Base-by-base conservation (phyloP, 768 basidiomycete species). In the Pleurotus eryngii region DNA sequence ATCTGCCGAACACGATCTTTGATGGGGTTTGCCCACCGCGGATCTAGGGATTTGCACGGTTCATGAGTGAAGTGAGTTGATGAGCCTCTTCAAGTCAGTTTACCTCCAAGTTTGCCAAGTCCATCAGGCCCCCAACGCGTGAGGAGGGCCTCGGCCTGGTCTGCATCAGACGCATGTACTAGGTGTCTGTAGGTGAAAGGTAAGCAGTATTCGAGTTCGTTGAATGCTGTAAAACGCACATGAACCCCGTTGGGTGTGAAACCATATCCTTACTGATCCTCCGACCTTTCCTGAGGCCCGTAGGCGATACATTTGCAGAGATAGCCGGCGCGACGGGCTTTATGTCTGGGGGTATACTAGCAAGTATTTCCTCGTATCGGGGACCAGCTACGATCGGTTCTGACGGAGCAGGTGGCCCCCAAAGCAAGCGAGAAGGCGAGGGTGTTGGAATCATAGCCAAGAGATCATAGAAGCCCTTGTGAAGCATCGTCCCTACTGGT, bases 391-490 rank as follows among this genome's bases (percentile, higher is more conserved):
- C 64, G 38, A 80, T 68, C 42, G 76, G 71, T 58, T 80, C 78
- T 40, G 72, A 60, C 49, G 66, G 71, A 61, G 67, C 57, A 58
- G 76, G 64, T 63, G 70, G 48, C 66, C 78, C 81, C 80, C 84
- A 86, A 48, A 85, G 74, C 58, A 88, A 74, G 42, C 86, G 79
- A 50, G 87, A 88, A 15, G 88, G 83, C 45, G 79, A 81, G 46
- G 84, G 86, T 1, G 85, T 87, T 42, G 86, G 87, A 61, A 90
- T 89, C 76, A 91, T 81, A 22, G 90, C 79, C 38, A 92, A 77
- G 27, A 93, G 80, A 76, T 92, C 89, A 72, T 91, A 93, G 77
- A 92, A 92, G n/a, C 90, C 92, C 62, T 90, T 88, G 80, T 94
- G 91, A 39, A 93, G 75, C 53, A 92, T 74, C 5, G 89, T 89